Conservation (phyloP, 2,329 filamentous ascomycete genomes). For the Diaporthe velutina region DNA sequence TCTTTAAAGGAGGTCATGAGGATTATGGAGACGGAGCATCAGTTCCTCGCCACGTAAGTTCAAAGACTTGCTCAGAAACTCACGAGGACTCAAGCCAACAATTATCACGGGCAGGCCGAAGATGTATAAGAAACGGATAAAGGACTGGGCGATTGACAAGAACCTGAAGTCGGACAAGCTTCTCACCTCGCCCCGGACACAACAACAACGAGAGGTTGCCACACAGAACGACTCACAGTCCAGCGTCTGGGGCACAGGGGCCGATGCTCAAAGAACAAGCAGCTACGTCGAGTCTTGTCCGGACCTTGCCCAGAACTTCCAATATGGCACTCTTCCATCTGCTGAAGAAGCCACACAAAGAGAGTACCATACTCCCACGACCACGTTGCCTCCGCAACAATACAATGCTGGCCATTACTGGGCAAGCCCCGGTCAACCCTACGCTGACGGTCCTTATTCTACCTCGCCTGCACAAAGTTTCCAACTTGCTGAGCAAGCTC, state of each 20-base stretch:
- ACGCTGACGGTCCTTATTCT: neutral
- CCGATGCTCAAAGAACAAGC: neutral
- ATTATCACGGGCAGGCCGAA: slow-evolving; percentile 17
- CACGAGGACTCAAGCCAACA: neutral
- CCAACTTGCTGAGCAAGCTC: neutral
- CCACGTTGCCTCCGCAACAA: neutral
- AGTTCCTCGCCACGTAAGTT: slow-evolving; percentile 35
- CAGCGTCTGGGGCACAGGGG: neutral
- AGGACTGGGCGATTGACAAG: slow-evolving; percentile 30
- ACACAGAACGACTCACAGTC: neutral
- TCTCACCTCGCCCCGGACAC: neutral
- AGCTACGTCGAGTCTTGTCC: neutral
- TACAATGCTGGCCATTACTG: neutral
- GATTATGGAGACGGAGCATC: slow-evolving; percentile 33
- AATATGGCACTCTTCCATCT: neutral
- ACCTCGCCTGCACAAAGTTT: neutral
- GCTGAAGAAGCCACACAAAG: neutral
- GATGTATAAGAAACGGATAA: slow-evolving; percentile 36
- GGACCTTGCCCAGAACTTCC: neutral
- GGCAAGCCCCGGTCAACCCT: neutral
- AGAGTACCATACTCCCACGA: neutral
- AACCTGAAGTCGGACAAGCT: slow-evolving; percentile 4
- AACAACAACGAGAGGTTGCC: neutral
- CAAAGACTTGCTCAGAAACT: neutral
- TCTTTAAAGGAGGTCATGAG: slow-evolving; percentile 36